phyloP scores from a whole-genome alignment of 768 basidiomycete genomes.

The Boletus subcaerulescens region DNA sequence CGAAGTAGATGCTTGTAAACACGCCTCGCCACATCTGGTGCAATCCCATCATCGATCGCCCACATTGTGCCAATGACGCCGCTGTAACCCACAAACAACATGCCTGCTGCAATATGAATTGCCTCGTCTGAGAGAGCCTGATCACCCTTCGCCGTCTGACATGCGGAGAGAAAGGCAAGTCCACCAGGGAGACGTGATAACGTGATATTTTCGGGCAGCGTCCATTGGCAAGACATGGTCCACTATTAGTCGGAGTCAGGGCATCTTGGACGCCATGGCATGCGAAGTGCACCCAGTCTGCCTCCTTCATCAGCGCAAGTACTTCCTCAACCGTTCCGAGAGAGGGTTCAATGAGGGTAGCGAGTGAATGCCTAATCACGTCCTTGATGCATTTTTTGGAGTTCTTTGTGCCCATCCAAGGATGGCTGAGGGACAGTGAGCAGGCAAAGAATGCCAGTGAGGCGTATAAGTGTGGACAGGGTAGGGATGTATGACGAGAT shows the following conservation, averaged over 20 bases:
- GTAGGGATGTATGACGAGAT: neutral
- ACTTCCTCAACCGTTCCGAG: constrained; percentile 14
- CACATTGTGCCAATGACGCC: constrained; percentile 3
- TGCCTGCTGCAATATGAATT: constrained; percentile 9
- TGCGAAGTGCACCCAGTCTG: constrained; percentile 2
- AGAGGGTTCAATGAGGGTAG: neutral
- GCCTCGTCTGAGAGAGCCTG: neutral
- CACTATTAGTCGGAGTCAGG: neutral
- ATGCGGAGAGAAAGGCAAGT: neutral
- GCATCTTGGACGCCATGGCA: neutral
- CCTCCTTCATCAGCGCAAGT: neutral
- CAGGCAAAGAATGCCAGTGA: neutral
- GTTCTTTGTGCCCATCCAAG: constrained; percentile 8
- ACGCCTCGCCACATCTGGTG: constrained; percentile 27
- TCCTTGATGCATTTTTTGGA: constrained; percentile 19
- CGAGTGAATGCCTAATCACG: constrained; percentile 7
- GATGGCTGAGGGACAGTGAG: constrained; percentile 10
- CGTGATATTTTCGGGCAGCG: neutral
- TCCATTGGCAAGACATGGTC: neutral
- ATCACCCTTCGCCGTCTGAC: neutral
- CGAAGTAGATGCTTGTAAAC: too few relatives aligned
- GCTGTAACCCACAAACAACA: constrained; percentile 32
- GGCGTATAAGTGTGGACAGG: constrained; percentile 10
- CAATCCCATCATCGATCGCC: constrained; percentile 19
- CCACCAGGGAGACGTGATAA: neutral